Base-by-base conservation (phyloP, 805 yeast genomes). In the Metschnikowia arizonensis region DNA sequence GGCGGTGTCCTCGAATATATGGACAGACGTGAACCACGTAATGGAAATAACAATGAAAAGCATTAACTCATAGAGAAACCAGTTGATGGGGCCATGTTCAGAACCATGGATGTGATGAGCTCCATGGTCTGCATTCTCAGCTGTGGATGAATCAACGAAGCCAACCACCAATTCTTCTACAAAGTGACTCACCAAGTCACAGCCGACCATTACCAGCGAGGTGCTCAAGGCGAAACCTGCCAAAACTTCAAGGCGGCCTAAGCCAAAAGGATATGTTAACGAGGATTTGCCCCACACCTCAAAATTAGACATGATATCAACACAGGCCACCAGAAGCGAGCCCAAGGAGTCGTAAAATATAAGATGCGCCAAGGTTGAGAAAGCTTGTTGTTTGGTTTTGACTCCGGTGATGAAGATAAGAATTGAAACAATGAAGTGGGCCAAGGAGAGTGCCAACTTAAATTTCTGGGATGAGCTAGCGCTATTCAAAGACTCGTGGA, bases 241-340 rank as follows among this genome's bases (percentile, higher is more conserved):
- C 14, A 91, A 66, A 0, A 91, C 95, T 59, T 91, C 97, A 12
- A 87, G 74, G 47, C 99, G 73, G n/a, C 95, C 95, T 21, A 91
- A 69, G 0, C 98, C 99, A 70, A 91, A 91, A 0, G 99, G 99
- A 52, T 81, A 85, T 11, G 82, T 81, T 26, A 93, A 71, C 1
- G 96, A 85, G 5, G 90, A 78, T 46, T 78, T 79, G 52, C 78
- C 81, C 97, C 98, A 93, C 5, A 85, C 95, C 52, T 88, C 95
- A 64, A 91, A 91, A 59, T 90, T 93, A n/a, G 88, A 77, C 78
- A 91, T 77, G 10, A 88, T 75, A 48, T 84, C 88, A 5, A 88
- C 96, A 14, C 77, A 63, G 0, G 85, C 84, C 2, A 83, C 74
- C 12, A 85, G 72, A 1, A 83, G 56, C 33, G 88, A 84, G 1